These are phyloP conservation scores for Petunia axillaris DNA, from an alignment of 257 asterid species.

Conservation along the genomic window DNA sequence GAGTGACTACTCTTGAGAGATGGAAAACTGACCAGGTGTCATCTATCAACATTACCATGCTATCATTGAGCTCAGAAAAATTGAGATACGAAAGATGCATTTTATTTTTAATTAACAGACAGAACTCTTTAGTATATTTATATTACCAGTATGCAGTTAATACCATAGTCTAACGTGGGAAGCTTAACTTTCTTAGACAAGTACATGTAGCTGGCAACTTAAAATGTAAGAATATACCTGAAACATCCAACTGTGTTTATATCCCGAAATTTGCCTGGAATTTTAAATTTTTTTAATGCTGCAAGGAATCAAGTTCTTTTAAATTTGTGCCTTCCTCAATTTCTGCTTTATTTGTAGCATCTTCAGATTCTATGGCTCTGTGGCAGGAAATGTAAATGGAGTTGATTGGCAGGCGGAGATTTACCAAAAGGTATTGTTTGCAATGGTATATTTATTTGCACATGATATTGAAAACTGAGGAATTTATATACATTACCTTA, in stretches of 20 bases:
- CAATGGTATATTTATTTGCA: constrained; percentile 9
- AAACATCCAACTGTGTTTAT: background rate
- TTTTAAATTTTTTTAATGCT: background rate
- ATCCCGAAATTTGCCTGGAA: background rate
- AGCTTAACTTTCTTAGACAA: background rate
- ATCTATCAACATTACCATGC: background rate
- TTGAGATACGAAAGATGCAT: background rate
- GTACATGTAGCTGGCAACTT: background rate
- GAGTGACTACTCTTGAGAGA: constrained; percentile 10
- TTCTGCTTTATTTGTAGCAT: constrained; percentile 45
- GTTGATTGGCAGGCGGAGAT: constrained; percentile 96
- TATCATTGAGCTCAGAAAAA: constrained; percentile 7
- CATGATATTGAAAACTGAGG: background rate
- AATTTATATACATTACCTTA: too few relatives aligned
- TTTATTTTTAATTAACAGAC: background rate
- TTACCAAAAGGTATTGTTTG: constrained; percentile 74
- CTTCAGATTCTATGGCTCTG: constrained; percentile 83
- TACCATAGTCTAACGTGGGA: background rate
- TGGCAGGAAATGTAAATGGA: constrained; percentile 68
- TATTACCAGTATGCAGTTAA: background rate
- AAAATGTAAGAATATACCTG: background rate
- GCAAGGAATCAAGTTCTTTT: constrained; percentile 4
- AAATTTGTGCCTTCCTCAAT: constrained; percentile 16
- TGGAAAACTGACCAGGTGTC: background rate
- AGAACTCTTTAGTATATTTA: background rate